These are phyloP conservation scores for Camellia granthamiana DNA, from an alignment of 148 eudicot species.

Conservation along the genomic window DNA sequence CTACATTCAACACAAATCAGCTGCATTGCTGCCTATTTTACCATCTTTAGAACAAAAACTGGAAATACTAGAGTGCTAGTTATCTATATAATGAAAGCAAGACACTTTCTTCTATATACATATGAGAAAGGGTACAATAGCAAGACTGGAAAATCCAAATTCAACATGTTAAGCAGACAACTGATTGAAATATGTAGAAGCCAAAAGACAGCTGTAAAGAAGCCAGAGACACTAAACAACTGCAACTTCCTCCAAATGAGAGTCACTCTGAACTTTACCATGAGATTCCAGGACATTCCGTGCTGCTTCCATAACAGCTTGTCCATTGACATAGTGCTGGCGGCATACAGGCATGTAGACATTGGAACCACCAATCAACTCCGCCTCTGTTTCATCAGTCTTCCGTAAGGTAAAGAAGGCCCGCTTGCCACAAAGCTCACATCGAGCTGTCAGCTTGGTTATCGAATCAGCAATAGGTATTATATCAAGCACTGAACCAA, in stretches of 20 bases:
- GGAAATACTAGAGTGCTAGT: background rate
- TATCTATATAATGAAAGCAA: background rate
- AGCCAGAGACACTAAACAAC: conserved; percentile 11
- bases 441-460: conserved; percentile 85
- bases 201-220: background rate
- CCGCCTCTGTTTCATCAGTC: conserved; percentile 52
- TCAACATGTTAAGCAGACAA: background rate
- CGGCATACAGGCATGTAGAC: conserved; percentile 93
- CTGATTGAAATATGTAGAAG: conserved; percentile 9
- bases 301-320: conserved; percentile 33
- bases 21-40: background rate
- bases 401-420: conserved; percentile 82
- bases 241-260: conserved; percentile 24
- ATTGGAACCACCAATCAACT: conserved; percentile 79
- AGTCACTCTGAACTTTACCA: conserved; percentile 20
- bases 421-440: conserved; percentile 72
- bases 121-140: background rate
- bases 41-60: background rate
- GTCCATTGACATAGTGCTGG: conserved; percentile 71
- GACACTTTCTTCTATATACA: conserved; percentile 5
- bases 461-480: conserved; percentile 86
- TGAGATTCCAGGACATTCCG: conserved; percentile 25
- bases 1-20: too few species aligned
- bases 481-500: conserved; percentile 78
- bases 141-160: background rate